Base-by-base conservation (phyloP, 495 filamentous ascomycete genomes). In the Penicillium samsonianum region DNA sequence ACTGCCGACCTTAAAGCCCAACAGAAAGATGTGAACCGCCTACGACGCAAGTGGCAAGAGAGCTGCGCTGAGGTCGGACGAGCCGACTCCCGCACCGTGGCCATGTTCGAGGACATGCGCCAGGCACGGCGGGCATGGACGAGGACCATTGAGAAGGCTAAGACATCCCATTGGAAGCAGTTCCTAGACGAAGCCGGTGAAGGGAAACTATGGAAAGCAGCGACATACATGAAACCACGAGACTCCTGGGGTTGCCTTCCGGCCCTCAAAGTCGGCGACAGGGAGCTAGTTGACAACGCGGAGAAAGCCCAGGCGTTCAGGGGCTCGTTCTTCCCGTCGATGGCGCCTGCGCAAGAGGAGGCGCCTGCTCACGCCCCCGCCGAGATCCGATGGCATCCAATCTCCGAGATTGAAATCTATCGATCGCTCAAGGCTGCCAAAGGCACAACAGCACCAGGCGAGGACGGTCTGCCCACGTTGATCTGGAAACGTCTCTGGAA, bases 401-500 rank as follows among this genome's bases (percentile, higher is more conserved):
- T 50, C 47, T 33, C 47, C 31, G 30, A 50, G 30, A 16, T 23
- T 12, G 47, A 50, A 20, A 37, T 50, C 28, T 30, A 50, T 17
- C 47, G 47, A 37, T 56, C 58, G 3, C 52, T 61, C 6, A 56
- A 57, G 23, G 42, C 52, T 22, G 45, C 52, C 12, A 61, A 61
- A 51, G 38, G 52, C 30, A 41, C 52, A n/a, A 57, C 45, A 23
- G 59, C 59, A 11, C 59, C 54, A 31, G 53, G 59, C 35, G 54
- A 57, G 33, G 59, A 61, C 41, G 54, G 53, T 14, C 37, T 57
- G 7, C 54, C 53, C 4, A 57, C 54, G 44, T 40, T 57, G 17
- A 47, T 58, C 23, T 61, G 54, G 59, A 61, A 61, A 61, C 54
- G 40, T 19, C 25, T 56, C 16, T 61, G 45, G 58, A 47, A 23